Conservation (phyloP, 2,329 filamentous ascomycete genomes). For the Thelonectria olida region DNA sequence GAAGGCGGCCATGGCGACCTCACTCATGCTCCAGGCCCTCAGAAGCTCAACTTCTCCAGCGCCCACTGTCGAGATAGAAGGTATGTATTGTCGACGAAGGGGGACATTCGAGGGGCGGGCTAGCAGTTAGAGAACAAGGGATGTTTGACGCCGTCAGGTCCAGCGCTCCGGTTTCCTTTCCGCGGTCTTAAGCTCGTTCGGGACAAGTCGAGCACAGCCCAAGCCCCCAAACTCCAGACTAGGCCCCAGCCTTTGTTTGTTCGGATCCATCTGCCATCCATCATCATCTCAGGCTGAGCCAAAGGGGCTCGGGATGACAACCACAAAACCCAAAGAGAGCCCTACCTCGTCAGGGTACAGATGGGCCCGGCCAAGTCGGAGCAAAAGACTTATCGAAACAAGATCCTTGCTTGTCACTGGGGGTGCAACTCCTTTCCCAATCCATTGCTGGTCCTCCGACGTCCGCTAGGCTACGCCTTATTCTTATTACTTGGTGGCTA, state of each 20-base stretch:
- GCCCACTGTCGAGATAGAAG: slow-evolving; percentile 14
- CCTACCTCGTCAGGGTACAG: background rate
- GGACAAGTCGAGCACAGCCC: slow-evolving; percentile 22
- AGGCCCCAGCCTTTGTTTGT: slow-evolving; percentile 2
- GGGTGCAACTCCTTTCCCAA: slow-evolving; percentile 30
- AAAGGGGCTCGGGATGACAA: background rate
- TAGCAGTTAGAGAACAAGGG: slow-evolving; percentile 23
- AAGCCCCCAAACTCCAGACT: slow-evolving; percentile 9
- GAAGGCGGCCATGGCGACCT: slow-evolving; percentile 18
- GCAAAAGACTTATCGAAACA: background rate
- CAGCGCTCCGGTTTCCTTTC: slow-evolving; percentile 31
- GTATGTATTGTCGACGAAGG: no score
- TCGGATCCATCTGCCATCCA: slow-evolving; percentile 16
- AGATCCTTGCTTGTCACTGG: slow-evolving; percentile 5
- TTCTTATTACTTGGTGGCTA: slow-evolving; percentile 30
- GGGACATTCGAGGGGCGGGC: slow-evolving; percentile 17
- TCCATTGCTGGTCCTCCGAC: slow-evolving; percentile 8
- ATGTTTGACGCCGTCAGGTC: slow-evolving; percentile 22
- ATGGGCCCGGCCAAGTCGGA: background rate
- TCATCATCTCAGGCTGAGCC: slow-evolving; percentile 16
- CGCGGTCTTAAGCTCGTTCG: slow-evolving; percentile 34
- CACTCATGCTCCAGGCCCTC: slow-evolving; percentile 18
- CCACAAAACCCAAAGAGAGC: slow-evolving; percentile 1
- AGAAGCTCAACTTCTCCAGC: slow-evolving; percentile 21
- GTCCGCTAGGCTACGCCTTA: slow-evolving; percentile 10